phyloP scores from a whole-genome alignment of 371 early-diverging fungal species.

The Mortierella sp. region DNA sequence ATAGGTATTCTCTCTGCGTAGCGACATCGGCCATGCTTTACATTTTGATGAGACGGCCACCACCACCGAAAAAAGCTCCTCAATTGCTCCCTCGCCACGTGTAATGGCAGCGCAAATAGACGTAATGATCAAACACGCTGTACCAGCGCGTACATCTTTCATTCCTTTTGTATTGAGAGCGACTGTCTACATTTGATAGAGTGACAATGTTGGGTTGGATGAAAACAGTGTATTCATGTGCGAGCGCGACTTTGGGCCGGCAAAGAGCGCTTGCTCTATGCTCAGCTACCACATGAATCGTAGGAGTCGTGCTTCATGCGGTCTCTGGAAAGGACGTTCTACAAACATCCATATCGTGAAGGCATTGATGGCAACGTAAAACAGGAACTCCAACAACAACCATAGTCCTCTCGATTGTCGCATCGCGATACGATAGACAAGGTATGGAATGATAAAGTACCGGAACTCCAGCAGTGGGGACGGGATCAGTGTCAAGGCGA shows the following conservation, averaged over 20 bases:
- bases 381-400: conserved; percentile 53
- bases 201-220: no score
- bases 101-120: conserved; percentile 4
- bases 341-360: conserved; percentile 78
- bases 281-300: conserved; percentile 93
- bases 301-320: conserved; percentile 68
- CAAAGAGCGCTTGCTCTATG: neutral
- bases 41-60: conserved; percentile 58
- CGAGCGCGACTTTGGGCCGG: conserved; percentile 16
- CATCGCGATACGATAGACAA: conserved; percentile 77
- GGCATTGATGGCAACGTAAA: conserved; percentile 65
- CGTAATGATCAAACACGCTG: neutral
- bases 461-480: conserved; percentile 95
- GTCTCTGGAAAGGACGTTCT: conserved; percentile 78
- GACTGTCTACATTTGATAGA: no score
- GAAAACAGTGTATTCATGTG: no score
- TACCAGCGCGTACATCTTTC: no score
- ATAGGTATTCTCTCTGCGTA: conserved; percentile 69
- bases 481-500: conserved; percentile 79
- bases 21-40: conserved; percentile 77
- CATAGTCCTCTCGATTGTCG: conserved; percentile 32
- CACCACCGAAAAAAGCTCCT: conserved; percentile 30
- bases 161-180: no score
- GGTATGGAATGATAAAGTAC: conserved; percentile 92
- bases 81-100: conserved; percentile 52